Evolutionary conservation across 495 filamentous ascomycete species (phyloP).

Genomic region (Aspergillus coremiiformis): DNA sequence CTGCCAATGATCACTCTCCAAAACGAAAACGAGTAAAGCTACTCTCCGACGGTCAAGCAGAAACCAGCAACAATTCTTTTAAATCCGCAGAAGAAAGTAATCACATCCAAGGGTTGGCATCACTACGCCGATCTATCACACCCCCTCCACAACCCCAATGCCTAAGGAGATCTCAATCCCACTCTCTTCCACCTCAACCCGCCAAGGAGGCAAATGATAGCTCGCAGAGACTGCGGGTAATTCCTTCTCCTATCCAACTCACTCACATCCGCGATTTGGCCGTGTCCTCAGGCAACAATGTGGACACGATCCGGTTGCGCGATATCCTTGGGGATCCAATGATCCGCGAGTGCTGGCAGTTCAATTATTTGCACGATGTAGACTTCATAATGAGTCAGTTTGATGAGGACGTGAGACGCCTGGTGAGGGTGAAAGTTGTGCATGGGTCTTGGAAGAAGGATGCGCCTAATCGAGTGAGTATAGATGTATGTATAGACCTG

Average conservation of each 20-base stretch:
- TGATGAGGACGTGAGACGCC: slow-evolving; percentile 56
- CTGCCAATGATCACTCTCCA: slow-evolving; percentile 7
- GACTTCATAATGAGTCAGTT: slow-evolving; percentile 66
- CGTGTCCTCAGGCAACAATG: slow-evolving; percentile 45
- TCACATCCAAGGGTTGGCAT: slow-evolving; percentile 12
- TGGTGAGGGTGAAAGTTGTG: slow-evolving; percentile 66
- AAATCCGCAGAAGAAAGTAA: background rate
- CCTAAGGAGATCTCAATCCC: background rate
- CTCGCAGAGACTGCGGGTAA: slow-evolving; percentile 2
- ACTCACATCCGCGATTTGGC: slow-evolving; percentile 63
- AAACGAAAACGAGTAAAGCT: slow-evolving; percentile 17
- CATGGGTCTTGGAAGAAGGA: slow-evolving; percentile 86
- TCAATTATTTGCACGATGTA: slow-evolving; percentile 81
- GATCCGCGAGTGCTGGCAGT: slow-evolving; percentile 82
- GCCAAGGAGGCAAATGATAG: background rate
- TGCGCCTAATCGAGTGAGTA: slow-evolving; percentile 47
- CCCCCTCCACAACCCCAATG: slow-evolving; percentile 16
- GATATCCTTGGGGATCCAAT: slow-evolving; percentile 76
- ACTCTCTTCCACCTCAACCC: background rate
- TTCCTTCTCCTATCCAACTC: slow-evolving; percentile 65
- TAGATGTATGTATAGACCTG: slow-evolving; percentile 48
- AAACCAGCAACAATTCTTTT: background rate
- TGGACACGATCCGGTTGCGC: slow-evolving; percentile 56
- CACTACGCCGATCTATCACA: slow-evolving; percentile 30
- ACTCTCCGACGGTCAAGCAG: background rate